Base-by-base conservation (phyloP, 768 basidiomycete genomes). In the Tulasnella sp. region DNA sequence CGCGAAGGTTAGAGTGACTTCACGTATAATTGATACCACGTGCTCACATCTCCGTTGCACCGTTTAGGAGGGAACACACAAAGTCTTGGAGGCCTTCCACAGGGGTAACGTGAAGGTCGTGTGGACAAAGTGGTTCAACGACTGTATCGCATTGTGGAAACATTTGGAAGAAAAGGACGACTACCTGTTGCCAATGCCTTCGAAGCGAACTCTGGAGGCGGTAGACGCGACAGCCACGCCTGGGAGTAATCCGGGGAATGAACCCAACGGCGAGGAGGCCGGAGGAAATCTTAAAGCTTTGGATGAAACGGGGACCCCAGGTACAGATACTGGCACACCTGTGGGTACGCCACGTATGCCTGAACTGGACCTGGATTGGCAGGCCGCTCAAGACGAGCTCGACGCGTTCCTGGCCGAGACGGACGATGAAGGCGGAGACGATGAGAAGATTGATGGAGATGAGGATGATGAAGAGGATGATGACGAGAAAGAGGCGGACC, bases 91-190 rank as follows among this genome's bases (percentile, higher is more conserved):
- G 69, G 94, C 95, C 0, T 86, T 90, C 47, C 86, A 86, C 77
- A 86, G 87, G n/a, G 88, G 89, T 6, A 86, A 86, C 29, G 87
- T 92, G 77, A 88, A 90, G 78, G 88, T 98, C 74, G 94, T 98
- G 22, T 92, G 91, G 88, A 80, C 91, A 8, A 83, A 86, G 9
- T 99, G 96, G 96, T 90, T 98, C 77, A 88, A 86, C 37, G 91
- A 95, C 78, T 94, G 90, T 12, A 82, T 95, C 72, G 89, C 91
- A n/a, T 82, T 89, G n/a, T 98, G 96, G 94, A 72, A 65, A 68
- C 69, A 62, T 35, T 36, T 64, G 19, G 68, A 34, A 85, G 75
- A 86, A 86, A 75, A 88, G 87, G 71, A 88, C 87, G 69, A 88
- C 88, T 78, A 83, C 85, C 9, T 72, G 32, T 5, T 35, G 36